A percentile compares a stretch with the other conserved stretches of the same genome.
These are phyloP conservation scores for Balamuthia mandrillaris DNA, from an alignment of 208 protist genomes.

Conservation along the genomic window DNA sequence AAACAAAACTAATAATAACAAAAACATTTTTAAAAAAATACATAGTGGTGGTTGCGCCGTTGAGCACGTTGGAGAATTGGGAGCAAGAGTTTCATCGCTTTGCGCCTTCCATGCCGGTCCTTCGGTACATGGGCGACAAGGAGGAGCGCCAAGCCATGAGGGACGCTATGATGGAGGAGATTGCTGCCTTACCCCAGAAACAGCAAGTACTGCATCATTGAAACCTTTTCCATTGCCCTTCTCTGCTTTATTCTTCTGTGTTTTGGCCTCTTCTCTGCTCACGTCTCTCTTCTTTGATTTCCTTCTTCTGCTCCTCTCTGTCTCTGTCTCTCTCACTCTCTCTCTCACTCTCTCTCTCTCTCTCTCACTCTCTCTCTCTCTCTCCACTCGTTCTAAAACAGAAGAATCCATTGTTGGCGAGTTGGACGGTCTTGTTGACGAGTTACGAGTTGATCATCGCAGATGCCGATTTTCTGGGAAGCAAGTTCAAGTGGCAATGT, in stretches of 20 bases:
- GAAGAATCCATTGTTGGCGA: too few species aligned
- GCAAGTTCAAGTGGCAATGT: conserved; percentile 74
- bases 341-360: too few species aligned
- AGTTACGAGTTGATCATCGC: conserved; percentile 86
- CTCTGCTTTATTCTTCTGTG: too few species aligned
- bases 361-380: too few species aligned
- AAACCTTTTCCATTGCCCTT: too few species aligned
- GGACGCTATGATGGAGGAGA: conserved; percentile 68
- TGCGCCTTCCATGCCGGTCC: conserved; percentile 80
- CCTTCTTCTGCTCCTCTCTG: too few species aligned
- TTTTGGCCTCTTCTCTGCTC: too few species aligned
- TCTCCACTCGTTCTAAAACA: too few species aligned
- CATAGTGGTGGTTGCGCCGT: conserved; percentile 91
- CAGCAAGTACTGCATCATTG: too few species aligned
- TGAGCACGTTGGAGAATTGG: conserved; percentile 95
- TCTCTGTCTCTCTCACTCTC: too few species aligned
- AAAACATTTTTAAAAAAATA: conserved; percentile 37
- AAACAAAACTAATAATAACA: background rate
- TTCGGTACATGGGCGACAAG: conserved; percentile 87
- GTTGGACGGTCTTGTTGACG: conserved; percentile 91
- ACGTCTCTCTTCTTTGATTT: too few species aligned
- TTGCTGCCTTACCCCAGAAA: background rate
- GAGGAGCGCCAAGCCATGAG: conserved; percentile 81
- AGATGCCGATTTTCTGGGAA: conserved; percentile 62
- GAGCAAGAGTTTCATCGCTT: conserved; percentile 84